These are phyloP conservation scores for Pleurotus platypus DNA, from an alignment of 768 basidiomycete genomes.

Conservation along the genomic window DNA sequence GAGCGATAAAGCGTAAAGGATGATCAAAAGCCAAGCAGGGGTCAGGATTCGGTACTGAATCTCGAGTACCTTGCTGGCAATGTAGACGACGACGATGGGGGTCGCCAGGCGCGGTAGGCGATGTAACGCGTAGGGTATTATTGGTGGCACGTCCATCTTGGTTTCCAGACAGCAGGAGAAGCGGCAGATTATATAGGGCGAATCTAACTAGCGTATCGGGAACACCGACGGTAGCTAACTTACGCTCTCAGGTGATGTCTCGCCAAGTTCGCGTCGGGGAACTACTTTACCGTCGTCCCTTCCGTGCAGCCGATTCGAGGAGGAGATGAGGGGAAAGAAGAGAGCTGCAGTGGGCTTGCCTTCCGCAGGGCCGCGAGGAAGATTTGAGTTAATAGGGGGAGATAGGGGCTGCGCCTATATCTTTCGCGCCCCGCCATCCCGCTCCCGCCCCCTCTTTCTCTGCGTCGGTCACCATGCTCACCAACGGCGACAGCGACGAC, in stretches of 20 bases:
- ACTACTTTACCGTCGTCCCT: too few relatives aligned
- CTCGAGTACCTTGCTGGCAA: background rate
- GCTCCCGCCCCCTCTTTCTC: background rate
- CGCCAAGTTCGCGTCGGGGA: too few relatives aligned
- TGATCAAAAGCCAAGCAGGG: background rate
- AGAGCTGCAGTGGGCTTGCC: too few relatives aligned
- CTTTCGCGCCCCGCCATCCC: background rate
- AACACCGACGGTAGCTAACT: too few relatives aligned
- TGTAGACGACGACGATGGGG: conserved; percentile 1
- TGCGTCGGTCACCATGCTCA: background rate
- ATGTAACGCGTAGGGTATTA: conserved; percentile 2
- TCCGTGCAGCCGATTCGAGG: too few relatives aligned
- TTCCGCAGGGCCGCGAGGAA: background rate
- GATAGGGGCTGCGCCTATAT: too few relatives aligned
- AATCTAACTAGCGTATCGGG: too few relatives aligned
- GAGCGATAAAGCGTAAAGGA: conserved; percentile 4
- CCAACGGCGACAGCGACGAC: conserved; percentile 3
- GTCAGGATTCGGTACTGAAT: background rate
- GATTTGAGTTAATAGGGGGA: too few relatives aligned
- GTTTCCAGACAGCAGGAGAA: background rate
- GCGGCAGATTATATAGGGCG: background rate
- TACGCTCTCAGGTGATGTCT: too few relatives aligned
- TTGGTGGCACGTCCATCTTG: conserved; percentile 9
- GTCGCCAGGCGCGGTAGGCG: background rate
- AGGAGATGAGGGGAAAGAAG: too few relatives aligned